A percentile compares a stretch with the other conserved stretches of the same genome.
phyloP scores from a whole-genome alignment of 2,329 filamentous ascomycete genomes.

The Albifimbria verrucaria region DNA sequence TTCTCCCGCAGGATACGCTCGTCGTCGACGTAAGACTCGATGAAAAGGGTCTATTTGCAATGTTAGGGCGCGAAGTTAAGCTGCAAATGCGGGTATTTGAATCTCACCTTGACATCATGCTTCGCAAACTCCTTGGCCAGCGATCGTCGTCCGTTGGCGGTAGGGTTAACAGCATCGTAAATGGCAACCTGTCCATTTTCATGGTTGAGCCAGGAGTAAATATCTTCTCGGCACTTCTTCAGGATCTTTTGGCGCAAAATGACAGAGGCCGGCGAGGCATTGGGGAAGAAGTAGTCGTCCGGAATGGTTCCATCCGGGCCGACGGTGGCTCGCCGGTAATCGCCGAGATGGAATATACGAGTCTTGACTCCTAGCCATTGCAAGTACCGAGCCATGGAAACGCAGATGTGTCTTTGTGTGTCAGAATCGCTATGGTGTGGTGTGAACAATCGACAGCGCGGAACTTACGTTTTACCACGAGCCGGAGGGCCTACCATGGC shows the following conservation, averaged over 20 bases:
- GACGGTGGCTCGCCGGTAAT: conserved; percentile 90
- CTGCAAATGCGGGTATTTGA: not conserved
- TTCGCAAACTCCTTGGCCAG: conserved; percentile 97
- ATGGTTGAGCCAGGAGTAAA: conserved; percentile 92
- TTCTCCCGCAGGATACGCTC: conserved; percentile 94
- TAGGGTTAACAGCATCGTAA: conserved; percentile 95
- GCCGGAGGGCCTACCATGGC: conserved; percentile 94
- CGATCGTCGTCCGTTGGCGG: conserved; percentile 74
- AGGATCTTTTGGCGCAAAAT: conserved; percentile 94
- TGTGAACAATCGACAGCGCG: not conserved
- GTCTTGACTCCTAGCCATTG: conserved; percentile 98
- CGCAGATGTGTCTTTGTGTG: conserved; percentile 76
- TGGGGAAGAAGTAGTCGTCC: conserved; percentile 96
- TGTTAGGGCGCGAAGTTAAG: not conserved
- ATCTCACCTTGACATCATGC: conserved; percentile 81
- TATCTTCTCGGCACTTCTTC: conserved; percentile 95
- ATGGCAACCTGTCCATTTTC: conserved; percentile 98
- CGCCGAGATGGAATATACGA: conserved; percentile 93
- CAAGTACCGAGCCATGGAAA: conserved; percentile 90
- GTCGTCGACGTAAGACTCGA: conserved; percentile 93
- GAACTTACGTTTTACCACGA: conserved; percentile 82
- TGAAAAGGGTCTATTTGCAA: conserved; percentile 74
- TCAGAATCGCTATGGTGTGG: conserved; percentile 12
- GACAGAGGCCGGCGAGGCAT: conserved; percentile 89
- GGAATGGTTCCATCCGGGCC: conserved; percentile 81